These are phyloP conservation scores for Coemansia sp. DNA, from an alignment of 192 early-diverging fungal genomes.

Conservation along the genomic window DNA sequence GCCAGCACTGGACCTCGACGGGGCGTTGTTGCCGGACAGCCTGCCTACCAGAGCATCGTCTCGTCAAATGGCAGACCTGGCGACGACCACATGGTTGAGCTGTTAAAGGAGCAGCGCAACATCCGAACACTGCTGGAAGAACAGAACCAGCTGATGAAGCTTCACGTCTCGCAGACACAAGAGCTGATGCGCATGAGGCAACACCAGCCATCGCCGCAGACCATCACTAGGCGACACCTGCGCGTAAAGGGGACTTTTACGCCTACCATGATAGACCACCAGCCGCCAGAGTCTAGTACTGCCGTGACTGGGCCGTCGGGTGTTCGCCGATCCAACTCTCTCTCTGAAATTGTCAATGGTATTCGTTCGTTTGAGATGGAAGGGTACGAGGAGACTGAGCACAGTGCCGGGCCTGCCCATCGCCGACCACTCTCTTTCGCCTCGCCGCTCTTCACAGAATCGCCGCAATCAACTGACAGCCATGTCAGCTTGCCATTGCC, in stretches of 20 bases:
- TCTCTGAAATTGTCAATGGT: conserved; percentile 50
- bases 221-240: conserved; percentile 49
- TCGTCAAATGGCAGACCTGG: not conserved
- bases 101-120: conserved; percentile 49
- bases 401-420: conserved; percentile 5
- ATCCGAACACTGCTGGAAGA: conserved; percentile 48
- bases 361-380: conserved; percentile 54
- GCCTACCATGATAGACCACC: conserved; percentile 16
- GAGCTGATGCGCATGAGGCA: conserved; percentile 44
- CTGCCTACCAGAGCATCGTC: not conserved
- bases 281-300: conserved; percentile 1
- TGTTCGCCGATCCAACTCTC: conserved; percentile 47
- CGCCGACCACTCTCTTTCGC: conserved; percentile 27
- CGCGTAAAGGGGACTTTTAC: conserved; percentile 49
- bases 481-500: not conserved
- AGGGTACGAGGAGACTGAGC: conserved; percentile 53
- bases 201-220: conserved; percentile 45
- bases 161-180: conserved; percentile 49
- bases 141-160: conserved; percentile 45
- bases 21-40: not conserved
- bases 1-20: not conserved
- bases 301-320: not conserved
- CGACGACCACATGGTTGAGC: conserved; percentile 25
- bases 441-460: conserved; percentile 8
- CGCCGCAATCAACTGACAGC: not conserved